phyloP scores from a whole-genome alignment of 805 yeast species.

The Ogataea minuta region DNA sequence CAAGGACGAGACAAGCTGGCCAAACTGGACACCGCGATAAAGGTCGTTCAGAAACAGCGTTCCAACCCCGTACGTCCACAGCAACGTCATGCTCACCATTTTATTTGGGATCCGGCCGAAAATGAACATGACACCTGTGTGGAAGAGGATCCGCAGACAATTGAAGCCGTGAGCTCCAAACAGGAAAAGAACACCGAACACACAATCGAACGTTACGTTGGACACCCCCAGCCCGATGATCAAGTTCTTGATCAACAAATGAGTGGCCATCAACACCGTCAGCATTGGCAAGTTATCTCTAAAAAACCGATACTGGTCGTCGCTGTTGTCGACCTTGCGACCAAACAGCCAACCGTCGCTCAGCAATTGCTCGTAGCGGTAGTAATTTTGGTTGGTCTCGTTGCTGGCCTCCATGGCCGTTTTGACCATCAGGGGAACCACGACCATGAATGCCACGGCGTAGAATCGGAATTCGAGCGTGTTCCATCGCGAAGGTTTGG shows the following conservation, averaged over 20 bases:
- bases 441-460: constrained; percentile 56
- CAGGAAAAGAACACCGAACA: constrained; percentile 67
- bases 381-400: constrained; percentile 71
- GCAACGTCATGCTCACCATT: constrained; percentile 39
- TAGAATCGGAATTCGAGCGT: constrained; percentile 76
- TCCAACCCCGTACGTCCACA: constrained; percentile 82
- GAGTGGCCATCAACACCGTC: constrained; percentile 51
- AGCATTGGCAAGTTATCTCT: constrained; percentile 74
- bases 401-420: constrained; percentile 81
- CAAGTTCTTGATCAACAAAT: constrained; percentile 49
- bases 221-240: constrained; percentile 28
- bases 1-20: constrained; percentile 40
- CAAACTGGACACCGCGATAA: constrained; percentile 53
- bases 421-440: constrained; percentile 78
- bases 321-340: constrained; percentile 89
- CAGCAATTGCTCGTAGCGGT: constrained; percentile 56
- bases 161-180: constrained; percentile 81
- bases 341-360: constrained; percentile 89
- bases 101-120: constrained; percentile 41
- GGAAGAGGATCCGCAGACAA: constrained; percentile 55
- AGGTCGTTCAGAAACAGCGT: constrained; percentile 76
- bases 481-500: constrained; percentile 59
- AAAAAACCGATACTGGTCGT: constrained; percentile 82
- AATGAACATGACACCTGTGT: constrained; percentile 51
- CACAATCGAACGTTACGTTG: constrained; percentile 67